Base-by-base conservation (phyloP, 257 asterid species). In the Plantago elongata region DNA sequence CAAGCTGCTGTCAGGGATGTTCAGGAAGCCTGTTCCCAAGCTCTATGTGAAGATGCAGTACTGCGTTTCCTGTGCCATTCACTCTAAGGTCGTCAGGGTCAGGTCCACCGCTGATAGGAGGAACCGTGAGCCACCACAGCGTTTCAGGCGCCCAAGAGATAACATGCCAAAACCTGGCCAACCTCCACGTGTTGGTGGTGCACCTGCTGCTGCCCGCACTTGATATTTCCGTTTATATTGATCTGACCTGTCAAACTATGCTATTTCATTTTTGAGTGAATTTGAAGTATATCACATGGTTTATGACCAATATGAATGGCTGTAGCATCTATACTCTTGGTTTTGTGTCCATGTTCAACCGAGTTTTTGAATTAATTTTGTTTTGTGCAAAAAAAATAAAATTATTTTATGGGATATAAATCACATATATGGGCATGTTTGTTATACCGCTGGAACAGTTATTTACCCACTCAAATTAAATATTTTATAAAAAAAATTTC, bases 131-230 rank as follows among this genome's bases (percentile, higher is more conserved):
- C 95, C 97, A 2, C 97, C 96, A 3, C 90, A 79, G 85, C 92
- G 97, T 29, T 84, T 81, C 90, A 87, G 95, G 44, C 96, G 95
- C 77, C 97, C 97, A 67, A 87, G 95, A 93, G 92, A 84, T 70
- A 88, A 84, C 54, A 9, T 22, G 60, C 92, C 92, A 8, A 81
- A 74, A 80, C 77, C 88, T 0, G 81, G 78, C 1, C 92, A 79
- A 70, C 79, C 65, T 44, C 92, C 86, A 5, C 86, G 92, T 34
- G 70, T 75, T 16, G 87, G 85, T 62, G 85, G 75, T 29, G 70
- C 88, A 11, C 82, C 88, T 2, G 78, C 63, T 45, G 82, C 84
- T 13, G 58, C 82, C 12, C 84, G 92, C 3, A 9, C 77, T 69
- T 81, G 57, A 76, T 51, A 16, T 18, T 15, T 7, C 11, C 40